Evolutionary conservation across 805 yeast genomes (phyloP).

Genomic region (Starmera pachycereana): DNA sequence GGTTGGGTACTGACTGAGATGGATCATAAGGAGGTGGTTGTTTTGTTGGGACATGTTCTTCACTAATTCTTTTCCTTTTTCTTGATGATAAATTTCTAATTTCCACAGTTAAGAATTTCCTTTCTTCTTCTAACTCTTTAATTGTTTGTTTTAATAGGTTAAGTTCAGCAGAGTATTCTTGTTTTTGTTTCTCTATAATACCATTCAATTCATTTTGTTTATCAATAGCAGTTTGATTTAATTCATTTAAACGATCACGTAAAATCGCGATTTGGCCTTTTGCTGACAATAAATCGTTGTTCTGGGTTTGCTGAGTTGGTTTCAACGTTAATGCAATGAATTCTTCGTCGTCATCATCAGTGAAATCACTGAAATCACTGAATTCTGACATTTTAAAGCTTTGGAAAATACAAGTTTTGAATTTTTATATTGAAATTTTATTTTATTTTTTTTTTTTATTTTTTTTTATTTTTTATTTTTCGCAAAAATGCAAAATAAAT

Average conservation of each 20-base stretch:
- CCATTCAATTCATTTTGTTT: slow-evolving; percentile 17
- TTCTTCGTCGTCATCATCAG: slow-evolving; percentile 33
- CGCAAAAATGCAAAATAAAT: too few species aligned
- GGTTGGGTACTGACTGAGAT: slow-evolving; percentile 5
- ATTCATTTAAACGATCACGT: slow-evolving; percentile 47
- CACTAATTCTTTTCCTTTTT: slow-evolving; percentile 3
- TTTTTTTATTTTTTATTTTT: too few species aligned
- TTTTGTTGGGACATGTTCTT: background rate
- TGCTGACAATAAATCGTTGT: slow-evolving; percentile 34
- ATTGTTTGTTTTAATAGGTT: slow-evolving; percentile 30
- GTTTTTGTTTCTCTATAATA: slow-evolving; percentile 10
- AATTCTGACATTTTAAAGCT: too few species aligned
- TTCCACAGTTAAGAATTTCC: slow-evolving; percentile 42
- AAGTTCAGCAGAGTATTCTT: slow-evolving; percentile 25
- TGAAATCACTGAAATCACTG: slow-evolving; percentile 15
- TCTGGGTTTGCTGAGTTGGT: slow-evolving; percentile 20
- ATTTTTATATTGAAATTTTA: too few species aligned
- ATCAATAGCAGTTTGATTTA: slow-evolving; percentile 26
- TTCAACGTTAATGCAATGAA: slow-evolving; percentile 37
- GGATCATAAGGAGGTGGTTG: slow-evolving; percentile 5
- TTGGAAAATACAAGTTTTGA: too few species aligned
- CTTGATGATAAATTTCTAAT: slow-evolving; percentile 21
- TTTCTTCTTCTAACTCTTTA: slow-evolving; percentile 40
- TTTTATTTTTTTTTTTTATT: too few species aligned
- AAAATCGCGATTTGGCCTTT: slow-evolving; percentile 78